These are phyloP conservation scores for Diversispora eburnea DNA, from an alignment of 192 early-diverging fungal genomes.

Conservation along the genomic window DNA sequence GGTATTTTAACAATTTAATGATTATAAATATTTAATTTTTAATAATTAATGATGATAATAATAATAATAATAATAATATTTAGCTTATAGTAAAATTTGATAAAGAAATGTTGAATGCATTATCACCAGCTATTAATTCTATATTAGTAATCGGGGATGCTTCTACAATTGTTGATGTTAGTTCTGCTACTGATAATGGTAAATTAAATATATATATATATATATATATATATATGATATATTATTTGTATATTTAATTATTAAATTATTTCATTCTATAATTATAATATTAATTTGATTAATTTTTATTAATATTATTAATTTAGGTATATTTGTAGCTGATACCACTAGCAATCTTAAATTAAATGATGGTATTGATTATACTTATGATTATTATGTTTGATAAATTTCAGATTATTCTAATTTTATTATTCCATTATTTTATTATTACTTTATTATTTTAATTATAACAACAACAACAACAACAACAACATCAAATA, in stretches of 20 bases:
- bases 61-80: not conserved
- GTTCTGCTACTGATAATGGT: conserved; percentile 11
- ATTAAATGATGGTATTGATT: not conserved
- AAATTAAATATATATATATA: not conserved
- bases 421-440: not conserved
- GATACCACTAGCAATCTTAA: not conserved
- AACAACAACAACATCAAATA: not conserved
- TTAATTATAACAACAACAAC: too few species aligned
- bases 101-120: conserved; percentile 3
- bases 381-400: not conserved
- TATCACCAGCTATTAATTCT: conserved; percentile 19
- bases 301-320: not conserved
- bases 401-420: too few species aligned
- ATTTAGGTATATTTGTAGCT: conserved; percentile 19
- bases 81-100: conserved; percentile 19
- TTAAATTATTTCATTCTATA: not conserved
- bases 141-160: conserved; percentile 19
- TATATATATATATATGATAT: not conserved
- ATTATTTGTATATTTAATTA: not conserved
- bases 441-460: too few species aligned
- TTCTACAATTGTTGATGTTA: conserved; percentile 21
- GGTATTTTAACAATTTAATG: conserved; percentile 3
- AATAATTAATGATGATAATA: not conserved
- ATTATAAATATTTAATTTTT: not conserved
- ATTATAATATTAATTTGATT: not conserved